Conservation (phyloP, 257 asterid genomes). For the Capsicum rhomboideum region DNA sequence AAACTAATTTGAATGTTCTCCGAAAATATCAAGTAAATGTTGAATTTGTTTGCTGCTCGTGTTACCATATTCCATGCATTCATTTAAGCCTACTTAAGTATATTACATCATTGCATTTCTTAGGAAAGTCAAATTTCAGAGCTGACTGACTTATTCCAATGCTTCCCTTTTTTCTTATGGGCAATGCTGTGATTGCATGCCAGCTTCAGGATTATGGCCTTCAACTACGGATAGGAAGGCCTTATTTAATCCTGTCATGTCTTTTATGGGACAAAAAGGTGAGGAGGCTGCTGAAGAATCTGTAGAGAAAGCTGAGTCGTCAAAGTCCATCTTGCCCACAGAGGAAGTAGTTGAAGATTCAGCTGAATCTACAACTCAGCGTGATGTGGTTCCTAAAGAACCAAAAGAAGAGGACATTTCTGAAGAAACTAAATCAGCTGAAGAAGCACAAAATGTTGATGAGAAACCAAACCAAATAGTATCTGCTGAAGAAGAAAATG, state of each 20-base stretch:
- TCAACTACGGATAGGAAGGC: slow-evolving; percentile 54
- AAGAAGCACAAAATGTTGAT: neutral
- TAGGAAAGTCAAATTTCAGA: neutral
- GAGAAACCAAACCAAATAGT: neutral
- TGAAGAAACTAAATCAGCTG: slow-evolving; percentile 8
- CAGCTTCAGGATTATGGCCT: slow-evolving; percentile 80
- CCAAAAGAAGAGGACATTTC: slow-evolving; percentile 21
- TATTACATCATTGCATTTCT: neutral
- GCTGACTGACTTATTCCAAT: slow-evolving; percentile 1
- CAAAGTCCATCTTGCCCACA: slow-evolving; percentile 23
- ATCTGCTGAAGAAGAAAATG: slow-evolving; percentile 10
- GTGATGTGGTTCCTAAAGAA: slow-evolving; percentile 25
- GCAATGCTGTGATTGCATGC: slow-evolving; percentile 4
- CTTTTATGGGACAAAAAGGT: slow-evolving; percentile 65
- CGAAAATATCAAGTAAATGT: neutral
- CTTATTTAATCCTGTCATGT: slow-evolving; percentile 62
- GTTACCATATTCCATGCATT: neutral
- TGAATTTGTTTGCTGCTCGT: neutral
- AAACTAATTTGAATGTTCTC: neutral
- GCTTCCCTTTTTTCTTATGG: neutral
- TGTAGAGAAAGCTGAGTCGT: slow-evolving; percentile 25
- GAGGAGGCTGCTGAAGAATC: slow-evolving; percentile 41
- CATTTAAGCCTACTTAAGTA: slow-evolving; percentile 8
- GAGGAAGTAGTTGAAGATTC: slow-evolving; percentile 27
- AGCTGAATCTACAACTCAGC: slow-evolving; percentile 23